A percentile compares a stretch with the other conserved stretches of the same genome.
Conservation (phyloP, 1,139 yeast genomes). For the Magnusiomyces tetraspermus region DNA sequence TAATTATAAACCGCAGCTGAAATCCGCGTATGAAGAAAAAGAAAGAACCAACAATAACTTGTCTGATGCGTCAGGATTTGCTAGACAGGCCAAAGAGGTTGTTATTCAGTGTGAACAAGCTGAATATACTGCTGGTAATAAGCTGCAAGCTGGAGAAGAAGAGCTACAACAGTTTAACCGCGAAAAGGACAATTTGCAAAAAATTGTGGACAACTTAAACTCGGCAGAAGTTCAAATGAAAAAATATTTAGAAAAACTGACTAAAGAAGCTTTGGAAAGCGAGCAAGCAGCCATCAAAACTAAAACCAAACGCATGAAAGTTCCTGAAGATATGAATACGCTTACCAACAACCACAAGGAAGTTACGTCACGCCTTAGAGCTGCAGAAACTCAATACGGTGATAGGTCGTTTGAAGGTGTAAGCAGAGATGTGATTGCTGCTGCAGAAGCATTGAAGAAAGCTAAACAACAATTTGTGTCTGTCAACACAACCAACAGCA, state of each 20-base stretch:
- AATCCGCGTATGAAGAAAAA: background rate
- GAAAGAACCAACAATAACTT: background rate
- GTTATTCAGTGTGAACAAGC: background rate
- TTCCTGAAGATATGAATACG: background rate
- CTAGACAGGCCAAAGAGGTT: background rate
- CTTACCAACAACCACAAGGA: background rate
- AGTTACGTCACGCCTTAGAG: background rate
- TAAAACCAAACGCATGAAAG: background rate
- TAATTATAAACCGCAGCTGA: background rate
- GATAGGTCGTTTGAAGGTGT: constrained; percentile 5
- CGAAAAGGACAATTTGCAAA: background rate
- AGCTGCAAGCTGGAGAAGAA: too few species aligned
- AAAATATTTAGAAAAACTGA: background rate
- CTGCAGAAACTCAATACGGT: background rate
- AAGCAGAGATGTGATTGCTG: constrained; percentile 5
- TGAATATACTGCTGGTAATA: too few species aligned
- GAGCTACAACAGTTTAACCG: background rate
- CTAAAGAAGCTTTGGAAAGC: background rate
- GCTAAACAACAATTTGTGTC: constrained; percentile 36
- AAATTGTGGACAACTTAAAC: background rate
- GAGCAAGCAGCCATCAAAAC: constrained; percentile 17
- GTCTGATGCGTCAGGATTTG: background rate
- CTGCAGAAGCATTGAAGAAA: constrained; percentile 2
- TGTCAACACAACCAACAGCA: constrained; percentile 31
- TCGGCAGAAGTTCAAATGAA: background rate